These are phyloP conservation scores for Whalleya microplaca DNA, from an alignment of 2,329 filamentous ascomycete species.

Conservation along the genomic window DNA sequence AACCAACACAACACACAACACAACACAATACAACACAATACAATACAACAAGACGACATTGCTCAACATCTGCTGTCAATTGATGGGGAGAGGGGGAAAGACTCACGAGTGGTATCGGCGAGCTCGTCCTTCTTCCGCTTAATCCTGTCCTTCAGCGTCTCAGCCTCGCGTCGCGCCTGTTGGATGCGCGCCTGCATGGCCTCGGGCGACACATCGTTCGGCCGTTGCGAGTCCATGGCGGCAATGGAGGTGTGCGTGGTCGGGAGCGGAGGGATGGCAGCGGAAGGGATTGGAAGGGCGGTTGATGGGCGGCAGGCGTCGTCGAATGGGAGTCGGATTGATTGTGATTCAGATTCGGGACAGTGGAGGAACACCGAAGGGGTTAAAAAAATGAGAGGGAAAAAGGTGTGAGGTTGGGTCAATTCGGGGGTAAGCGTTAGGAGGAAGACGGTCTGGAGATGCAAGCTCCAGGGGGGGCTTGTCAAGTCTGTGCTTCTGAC, in stretches of 20 bases:
- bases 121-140: conserved; percentile 99
- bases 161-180: conserved; percentile 93
- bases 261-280: conserved; percentile 16
- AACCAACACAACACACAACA: no score
- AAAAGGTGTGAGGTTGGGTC: conserved; percentile 39
- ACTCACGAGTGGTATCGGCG: conserved; percentile 95
- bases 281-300: conserved; percentile 17
- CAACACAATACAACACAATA: no score
- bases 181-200: conserved; percentile 93
- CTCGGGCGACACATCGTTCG: conserved; percentile 69
- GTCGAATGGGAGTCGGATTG: conserved; percentile 26
- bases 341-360: conserved; percentile 26
- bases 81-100: conserved; percentile 8
- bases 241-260: conserved; percentile 20
- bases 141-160: conserved; percentile 97
- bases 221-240: conserved; percentile 61
- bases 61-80: conserved; percentile 9
- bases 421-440: conserved; percentile 36
- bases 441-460: conserved; percentile 30
- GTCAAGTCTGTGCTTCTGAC: conserved; percentile 22
- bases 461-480: conserved; percentile 35
- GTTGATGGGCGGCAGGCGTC: conserved; percentile 22
- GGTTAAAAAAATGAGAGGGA: conserved; percentile 22
- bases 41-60: conserved; percentile 1
- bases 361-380: conserved; percentile 33